Evolutionary conservation across 306 rosid genomes (phyloP).

Genomic region (Alnus glutinosa): DNA sequence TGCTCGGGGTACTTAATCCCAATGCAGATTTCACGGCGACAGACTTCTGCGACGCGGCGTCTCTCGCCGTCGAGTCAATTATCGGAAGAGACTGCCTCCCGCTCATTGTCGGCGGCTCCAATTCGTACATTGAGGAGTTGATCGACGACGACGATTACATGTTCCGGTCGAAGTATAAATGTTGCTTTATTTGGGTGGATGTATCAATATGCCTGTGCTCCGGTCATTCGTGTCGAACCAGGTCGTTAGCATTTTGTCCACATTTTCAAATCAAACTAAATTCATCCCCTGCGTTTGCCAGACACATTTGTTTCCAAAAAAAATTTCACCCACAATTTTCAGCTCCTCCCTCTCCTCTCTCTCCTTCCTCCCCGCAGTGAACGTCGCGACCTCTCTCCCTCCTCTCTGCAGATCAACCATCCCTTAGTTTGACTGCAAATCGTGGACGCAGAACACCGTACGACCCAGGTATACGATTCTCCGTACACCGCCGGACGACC

Average conservation of each 20-base stretch:
- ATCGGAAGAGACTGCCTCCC: slow-evolving; percentile 44
- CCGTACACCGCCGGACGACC: no score
- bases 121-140: slow-evolving; percentile 71
- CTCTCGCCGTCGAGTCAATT: slow-evolving; percentile 44
- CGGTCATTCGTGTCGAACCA: slow-evolving; percentile 47
- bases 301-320: no score
- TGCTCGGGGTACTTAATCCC: slow-evolving; percentile 61
- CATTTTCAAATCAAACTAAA: no score
- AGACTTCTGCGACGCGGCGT: slow-evolving; percentile 50
- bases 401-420: no score
- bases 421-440: no score
- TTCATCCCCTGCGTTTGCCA: no score
- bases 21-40: slow-evolving; percentile 51
- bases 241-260: slow-evolving; percentile 25
- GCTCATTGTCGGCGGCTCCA: slow-evolving; percentile 88
- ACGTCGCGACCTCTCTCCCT: no score
- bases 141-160: slow-evolving; percentile 52
- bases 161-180: slow-evolving; percentile 54
- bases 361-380: no score
- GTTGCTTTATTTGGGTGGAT: slow-evolving; percentile 75
- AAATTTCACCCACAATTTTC: no score
- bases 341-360: no score
- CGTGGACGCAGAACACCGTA: no score
- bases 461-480: no score
- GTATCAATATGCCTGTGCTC: slow-evolving; percentile 49